phyloP scores from a whole-genome alignment of 2,329 filamentous ascomycete species.

The Diplodia intermedia region DNA sequence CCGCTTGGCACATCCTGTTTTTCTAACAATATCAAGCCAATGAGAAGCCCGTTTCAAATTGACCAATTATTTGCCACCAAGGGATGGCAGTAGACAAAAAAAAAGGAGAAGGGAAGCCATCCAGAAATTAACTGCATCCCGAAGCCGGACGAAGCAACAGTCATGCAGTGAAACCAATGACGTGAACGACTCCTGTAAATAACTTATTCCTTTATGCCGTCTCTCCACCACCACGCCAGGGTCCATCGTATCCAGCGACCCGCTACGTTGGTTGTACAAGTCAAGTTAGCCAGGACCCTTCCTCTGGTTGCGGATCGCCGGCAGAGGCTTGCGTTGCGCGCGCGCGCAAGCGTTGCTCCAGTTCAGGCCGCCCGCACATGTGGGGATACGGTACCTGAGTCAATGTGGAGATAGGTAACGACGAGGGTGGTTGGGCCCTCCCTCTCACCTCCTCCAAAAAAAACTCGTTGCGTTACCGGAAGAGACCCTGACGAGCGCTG shows the following conservation, averaged over 20 bases:
- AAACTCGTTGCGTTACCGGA: not conserved
- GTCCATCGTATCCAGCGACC: not conserved
- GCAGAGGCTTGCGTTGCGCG: not conserved
- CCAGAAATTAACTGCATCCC: not conserved
- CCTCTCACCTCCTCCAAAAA: not conserved
- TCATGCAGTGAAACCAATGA: not conserved
- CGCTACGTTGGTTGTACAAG: not conserved
- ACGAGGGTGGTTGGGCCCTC: not conserved
- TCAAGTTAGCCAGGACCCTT: not conserved
- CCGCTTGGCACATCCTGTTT: not conserved
- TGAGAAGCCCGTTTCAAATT: not conserved
- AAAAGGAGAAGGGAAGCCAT: not conserved
- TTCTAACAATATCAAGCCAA: slow-evolving; percentile 13
- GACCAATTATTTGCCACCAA: not conserved
- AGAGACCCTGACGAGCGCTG: not conserved
- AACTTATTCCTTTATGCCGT: not conserved
- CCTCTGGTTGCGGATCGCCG: not conserved
- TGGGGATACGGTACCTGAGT: not conserved
- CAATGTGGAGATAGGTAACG: not conserved
- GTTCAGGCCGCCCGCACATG: not conserved
- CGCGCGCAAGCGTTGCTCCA: not conserved
- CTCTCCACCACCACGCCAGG: not conserved
- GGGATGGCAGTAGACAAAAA: not conserved
- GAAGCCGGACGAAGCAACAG: not conserved
- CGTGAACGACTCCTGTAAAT: slow-evolving; percentile 8